Conservation (phyloP, 2,329 filamentous ascomycete species). For the Pochonia chlamydosporia region DNA sequence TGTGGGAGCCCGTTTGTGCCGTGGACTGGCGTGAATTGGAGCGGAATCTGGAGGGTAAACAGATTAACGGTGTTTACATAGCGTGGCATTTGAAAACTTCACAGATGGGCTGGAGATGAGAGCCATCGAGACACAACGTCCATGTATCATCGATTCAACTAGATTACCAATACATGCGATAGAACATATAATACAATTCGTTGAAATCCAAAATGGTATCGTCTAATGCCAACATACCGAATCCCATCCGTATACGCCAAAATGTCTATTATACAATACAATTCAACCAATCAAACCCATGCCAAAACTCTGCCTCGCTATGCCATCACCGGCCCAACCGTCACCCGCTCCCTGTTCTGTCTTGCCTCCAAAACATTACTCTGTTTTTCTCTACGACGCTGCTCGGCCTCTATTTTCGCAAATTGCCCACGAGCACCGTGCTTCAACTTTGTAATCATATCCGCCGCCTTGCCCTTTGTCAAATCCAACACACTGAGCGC, state of each 20-base stretch:
- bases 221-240: not conserved
- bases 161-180: too few species aligned
- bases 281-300: not conserved
- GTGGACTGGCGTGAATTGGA: too few species aligned
- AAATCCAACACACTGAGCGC: constrained; percentile 50
- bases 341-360: constrained; percentile 44
- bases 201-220: not conserved
- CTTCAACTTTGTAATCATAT: constrained; percentile 90
- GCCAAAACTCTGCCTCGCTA: constrained; percentile 10
- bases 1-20: not conserved
- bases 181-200: not conserved
- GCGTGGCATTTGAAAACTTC: too few species aligned
- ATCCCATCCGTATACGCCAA: not conserved
- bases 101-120: too few species aligned
- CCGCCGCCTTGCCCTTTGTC: constrained; percentile 73
- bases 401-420: constrained; percentile 44
- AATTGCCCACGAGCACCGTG: constrained; percentile 70
- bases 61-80: too few species aligned
- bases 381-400: constrained; percentile 40
- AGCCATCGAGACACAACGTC: not conserved
- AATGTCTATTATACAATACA: not conserved
- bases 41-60: too few species aligned
- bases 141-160: too few species aligned
- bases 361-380: constrained; percentile 31
- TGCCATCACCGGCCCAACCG: constrained; percentile 45